Evolutionary conservation across 768 basidiomycete species (phyloP).

Genomic region (Pholiota microspora): DNA sequence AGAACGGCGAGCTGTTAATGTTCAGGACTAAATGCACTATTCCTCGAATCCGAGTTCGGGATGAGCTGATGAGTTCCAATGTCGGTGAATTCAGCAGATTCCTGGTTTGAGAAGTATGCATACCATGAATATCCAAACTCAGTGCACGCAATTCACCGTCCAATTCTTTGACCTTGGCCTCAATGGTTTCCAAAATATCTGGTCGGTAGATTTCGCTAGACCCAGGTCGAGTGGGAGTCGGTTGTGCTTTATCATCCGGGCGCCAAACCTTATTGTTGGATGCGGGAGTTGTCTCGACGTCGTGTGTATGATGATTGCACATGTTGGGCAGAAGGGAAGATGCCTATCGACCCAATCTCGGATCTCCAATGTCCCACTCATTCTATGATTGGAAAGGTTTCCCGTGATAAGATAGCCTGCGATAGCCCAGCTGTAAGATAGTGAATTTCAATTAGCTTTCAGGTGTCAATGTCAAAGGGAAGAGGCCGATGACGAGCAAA

Average conservation of each 20-base stretch:
- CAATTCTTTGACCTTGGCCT: slow-evolving; percentile 49
- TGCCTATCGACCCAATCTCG: neutral
- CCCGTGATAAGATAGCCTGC: slow-evolving; percentile 1
- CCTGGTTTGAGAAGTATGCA: slow-evolving; percentile 10
- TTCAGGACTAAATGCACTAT: slow-evolving; percentile 53
- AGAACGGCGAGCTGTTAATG: too few relatives aligned
- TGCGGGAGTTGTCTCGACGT: slow-evolving; percentile 4
- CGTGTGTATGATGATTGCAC: slow-evolving; percentile 20
- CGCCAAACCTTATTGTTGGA: slow-evolving; percentile 36
- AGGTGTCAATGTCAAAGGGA: too few relatives aligned
- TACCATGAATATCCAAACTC: slow-evolving; percentile 75
- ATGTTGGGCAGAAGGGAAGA: slow-evolving; percentile 10
- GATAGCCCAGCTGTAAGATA: too few relatives aligned
- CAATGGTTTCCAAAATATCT: slow-evolving; percentile 62
- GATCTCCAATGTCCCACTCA: neutral
- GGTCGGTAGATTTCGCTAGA: slow-evolving; percentile 43
- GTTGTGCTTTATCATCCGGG: slow-evolving; percentile 32
- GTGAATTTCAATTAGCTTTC: too few relatives aligned
- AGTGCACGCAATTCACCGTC: slow-evolving; percentile 53
- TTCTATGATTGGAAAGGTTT: neutral
- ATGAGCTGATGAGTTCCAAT: slow-evolving; percentile 41
- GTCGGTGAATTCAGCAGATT: neutral
- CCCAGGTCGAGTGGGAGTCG: slow-evolving; percentile 28
- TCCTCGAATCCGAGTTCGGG: slow-evolving; percentile 73
- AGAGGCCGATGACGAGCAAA: too few relatives aligned